These are phyloP conservation scores for Apiotrichum domesticum DNA, from an alignment of 1,284 basidiomycete genomes.

Conservation along the genomic window DNA sequence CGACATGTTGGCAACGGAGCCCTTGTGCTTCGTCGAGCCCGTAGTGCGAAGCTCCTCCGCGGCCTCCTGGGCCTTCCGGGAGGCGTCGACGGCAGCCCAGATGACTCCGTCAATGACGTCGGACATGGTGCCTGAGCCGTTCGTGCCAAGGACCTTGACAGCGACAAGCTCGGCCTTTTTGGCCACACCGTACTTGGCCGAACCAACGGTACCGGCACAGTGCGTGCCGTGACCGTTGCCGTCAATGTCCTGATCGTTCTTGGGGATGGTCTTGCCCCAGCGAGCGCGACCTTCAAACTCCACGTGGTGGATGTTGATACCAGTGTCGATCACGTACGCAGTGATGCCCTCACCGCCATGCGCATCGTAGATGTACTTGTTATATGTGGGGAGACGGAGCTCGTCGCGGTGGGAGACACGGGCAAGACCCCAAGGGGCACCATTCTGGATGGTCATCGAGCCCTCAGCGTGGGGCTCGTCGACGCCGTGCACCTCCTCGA, in stretches of 20 bases:
- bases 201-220: conserved; percentile 77
- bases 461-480: conserved; percentile 27
- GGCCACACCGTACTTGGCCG: conserved; percentile 81
- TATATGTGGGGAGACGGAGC: conserved; percentile 87
- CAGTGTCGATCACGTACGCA: conserved; percentile 59
- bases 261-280: conserved; percentile 79
- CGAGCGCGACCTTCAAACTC: conserved; percentile 82
- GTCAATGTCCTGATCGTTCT: conserved; percentile 69
- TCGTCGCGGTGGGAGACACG: conserved; percentile 82
- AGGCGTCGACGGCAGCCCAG: conserved; percentile 70
- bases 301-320: conserved; percentile 73
- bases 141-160: conserved; percentile 93
- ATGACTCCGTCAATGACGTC: conserved; percentile 83
- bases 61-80: conserved; percentile 53
- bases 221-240: conserved; percentile 64
- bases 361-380: conserved; percentile 70
- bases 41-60: conserved; percentile 58
- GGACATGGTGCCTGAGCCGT: conserved; percentile 92
- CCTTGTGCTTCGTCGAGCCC: conserved; percentile 75
- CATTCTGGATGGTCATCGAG: conserved; percentile 55
- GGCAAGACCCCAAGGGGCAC: conserved; percentile 94
- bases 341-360: conserved; percentile 85
- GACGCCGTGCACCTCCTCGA: conserved; percentile 49
- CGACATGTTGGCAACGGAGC: conserved; percentile 97
- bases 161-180: conserved; percentile 86